phyloP scores from a whole-genome alignment of 768 basidiomycete genomes.

The Mrakia blollopis region DNA sequence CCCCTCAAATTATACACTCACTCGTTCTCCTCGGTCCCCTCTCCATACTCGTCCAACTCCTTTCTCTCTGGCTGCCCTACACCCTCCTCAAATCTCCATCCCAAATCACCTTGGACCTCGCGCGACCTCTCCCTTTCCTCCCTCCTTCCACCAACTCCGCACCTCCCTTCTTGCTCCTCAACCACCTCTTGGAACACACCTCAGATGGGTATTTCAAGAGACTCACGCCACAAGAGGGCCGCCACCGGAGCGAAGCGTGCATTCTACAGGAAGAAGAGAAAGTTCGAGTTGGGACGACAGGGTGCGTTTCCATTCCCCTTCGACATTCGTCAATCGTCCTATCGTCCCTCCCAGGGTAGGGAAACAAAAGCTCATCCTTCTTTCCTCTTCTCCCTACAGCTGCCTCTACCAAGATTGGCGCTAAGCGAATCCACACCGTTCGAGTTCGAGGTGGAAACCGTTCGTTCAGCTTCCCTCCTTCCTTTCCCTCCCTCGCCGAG shows the following conservation, averaged over 20 bases:
- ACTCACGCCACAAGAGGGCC: constrained; percentile 95
- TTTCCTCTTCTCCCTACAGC: constrained; percentile 42
- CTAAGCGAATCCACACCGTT: constrained; percentile 91
- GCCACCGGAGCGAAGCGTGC: constrained; percentile 75
- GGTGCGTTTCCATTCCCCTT: constrained; percentile 34
- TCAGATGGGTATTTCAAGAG: constrained; percentile 80
- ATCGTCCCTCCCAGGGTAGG: neutral
- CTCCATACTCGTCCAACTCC: neutral
- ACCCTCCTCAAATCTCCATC: neutral
- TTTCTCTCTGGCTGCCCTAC: neutral
- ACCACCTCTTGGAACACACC: neutral
- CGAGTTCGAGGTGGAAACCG: constrained; percentile 89
- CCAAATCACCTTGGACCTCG: neutral
- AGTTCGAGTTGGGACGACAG: constrained; percentile 99
- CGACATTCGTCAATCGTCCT: neutral
- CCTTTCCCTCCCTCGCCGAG: neutral
- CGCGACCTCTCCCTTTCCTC: neutral
- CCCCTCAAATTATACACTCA: neutral
- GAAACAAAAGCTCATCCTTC: neutral
- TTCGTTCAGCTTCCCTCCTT: neutral
- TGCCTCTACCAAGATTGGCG: constrained; percentile 92
- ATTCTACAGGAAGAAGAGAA: constrained; percentile 99
- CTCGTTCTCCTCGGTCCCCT: neutral
- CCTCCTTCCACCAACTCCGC: neutral
- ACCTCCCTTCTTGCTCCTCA: neutral